Conservation (phyloP, 176 grass and related monocot species). For the Elymus sibiricus region DNA sequence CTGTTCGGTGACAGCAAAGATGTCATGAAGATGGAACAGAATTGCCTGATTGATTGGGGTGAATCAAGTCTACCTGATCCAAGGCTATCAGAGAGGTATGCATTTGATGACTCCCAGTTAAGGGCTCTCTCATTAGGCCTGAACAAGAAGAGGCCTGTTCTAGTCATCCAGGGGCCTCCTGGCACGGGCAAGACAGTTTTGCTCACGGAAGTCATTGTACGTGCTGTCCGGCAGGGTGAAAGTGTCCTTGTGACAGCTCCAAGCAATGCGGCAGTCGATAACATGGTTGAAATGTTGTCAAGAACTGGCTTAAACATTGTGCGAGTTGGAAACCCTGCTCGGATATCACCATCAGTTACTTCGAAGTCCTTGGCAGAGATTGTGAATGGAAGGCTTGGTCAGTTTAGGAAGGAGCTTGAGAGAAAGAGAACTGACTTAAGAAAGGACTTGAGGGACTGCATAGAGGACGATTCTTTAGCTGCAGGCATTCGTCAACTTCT, state of each 20-base stretch:
- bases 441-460: constrained; percentile 85
- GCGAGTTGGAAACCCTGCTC: constrained; percentile 89
- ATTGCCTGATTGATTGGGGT: constrained; percentile 55
- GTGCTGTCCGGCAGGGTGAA: constrained; percentile 83
- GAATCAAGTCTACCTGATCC: constrained; percentile 31
- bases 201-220: constrained; percentile 68
- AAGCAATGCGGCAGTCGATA: constrained; percentile 84
- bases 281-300: constrained; percentile 80
- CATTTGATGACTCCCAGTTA: constrained; percentile 71
- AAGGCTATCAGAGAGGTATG: constrained; percentile 47
- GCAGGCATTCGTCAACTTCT: constrained; percentile 88
- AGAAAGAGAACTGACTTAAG: constrained; percentile 89
- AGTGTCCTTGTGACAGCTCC: constrained; percentile 80
- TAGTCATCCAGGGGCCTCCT: constrained; percentile 88
- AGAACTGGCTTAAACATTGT: constrained; percentile 71
- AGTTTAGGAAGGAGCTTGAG: constrained; percentile 87
- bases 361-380: constrained; percentile 82
- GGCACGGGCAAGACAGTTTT: constrained; percentile 91
- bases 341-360: constrained; percentile 63
- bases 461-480: constrained; percentile 89
- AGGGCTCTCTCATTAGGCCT: constrained; percentile 79
- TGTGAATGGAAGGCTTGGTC: constrained; percentile 64
- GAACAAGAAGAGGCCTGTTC: constrained; percentile 80
- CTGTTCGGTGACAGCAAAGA: constrained; percentile 79
- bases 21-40: constrained; percentile 54